Base-by-base conservation (phyloP, 2,329 filamentous ascomycete species). In the Alternaria arborescens region DNA sequence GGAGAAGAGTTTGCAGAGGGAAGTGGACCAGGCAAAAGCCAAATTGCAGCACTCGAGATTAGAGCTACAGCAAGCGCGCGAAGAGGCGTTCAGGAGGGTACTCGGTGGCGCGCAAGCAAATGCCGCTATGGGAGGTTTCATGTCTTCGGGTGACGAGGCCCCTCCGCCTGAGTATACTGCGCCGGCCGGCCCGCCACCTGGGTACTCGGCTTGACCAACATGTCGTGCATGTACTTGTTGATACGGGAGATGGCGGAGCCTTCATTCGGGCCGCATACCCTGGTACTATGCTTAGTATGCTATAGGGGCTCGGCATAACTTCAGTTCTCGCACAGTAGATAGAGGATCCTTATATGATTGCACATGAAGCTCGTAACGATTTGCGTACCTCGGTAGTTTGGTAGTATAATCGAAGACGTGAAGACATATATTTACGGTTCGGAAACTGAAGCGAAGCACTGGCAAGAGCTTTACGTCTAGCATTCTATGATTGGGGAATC, bases 1-100 rank as follows among this genome's bases (percentile, higher is more conserved):
- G 8, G 65, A 71, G 42, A 67, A 67, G 14, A 67, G 62, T 6
- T 46, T 71, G 14, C 60, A 69, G 24, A 61, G 56, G 8, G 70
- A 75, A 5, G 56, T 79, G 3, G 48, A 71, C 4, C 71, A 70
- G 24, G 78, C 79, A 2, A 74, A 76, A 18, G 61, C 66, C 14
- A 75, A 77, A 43, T 62, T 78, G 28, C 60, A 65, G 26, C 50
- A 61, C 4, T 62, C 80, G 2, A 70, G 75, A 16, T 52, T 62
- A 3, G 78, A 82, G 52, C 56, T 84, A 54, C 85, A 86, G 62
- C 78, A 72, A 47, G 76, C 81, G 57, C 78, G 85, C 24, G 79
- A 82, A 57, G 65, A 73, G 2, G 80, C 82, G 1, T 84, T 85
- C 61, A 70, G 63, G 20, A 66, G 71, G 54, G 65, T 72, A 18